phyloP scores from a whole-genome alignment of 208 protist genomes.

The Trypanosomatidae sp. region DNA sequence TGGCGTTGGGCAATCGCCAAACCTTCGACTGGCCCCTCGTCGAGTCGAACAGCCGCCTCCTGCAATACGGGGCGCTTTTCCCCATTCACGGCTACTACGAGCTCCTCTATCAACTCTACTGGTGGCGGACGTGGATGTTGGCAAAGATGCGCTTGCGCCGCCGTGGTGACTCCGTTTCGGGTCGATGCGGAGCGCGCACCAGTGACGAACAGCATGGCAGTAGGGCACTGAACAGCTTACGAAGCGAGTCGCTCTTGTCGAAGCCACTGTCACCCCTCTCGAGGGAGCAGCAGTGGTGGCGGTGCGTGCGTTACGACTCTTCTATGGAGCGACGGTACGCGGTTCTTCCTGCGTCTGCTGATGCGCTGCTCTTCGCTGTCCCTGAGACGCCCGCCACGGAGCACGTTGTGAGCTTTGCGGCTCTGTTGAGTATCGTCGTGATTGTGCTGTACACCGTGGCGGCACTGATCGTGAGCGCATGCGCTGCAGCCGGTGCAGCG shows the following conservation, averaged over 20 bases:
- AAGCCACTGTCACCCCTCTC: neutral
- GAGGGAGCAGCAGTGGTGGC: neutral
- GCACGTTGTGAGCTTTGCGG: constrained; percentile 39
- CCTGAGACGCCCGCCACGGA: constrained; percentile 32
- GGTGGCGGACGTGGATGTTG: constrained; percentile 27
- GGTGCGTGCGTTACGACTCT: constrained; percentile 23
- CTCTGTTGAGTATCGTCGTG: constrained; percentile 20
- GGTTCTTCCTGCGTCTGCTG: constrained; percentile 33
- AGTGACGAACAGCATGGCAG: neutral
- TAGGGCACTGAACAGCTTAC: neutral
- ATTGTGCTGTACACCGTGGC: constrained; percentile 43
- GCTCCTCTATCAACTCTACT: constrained; percentile 36
- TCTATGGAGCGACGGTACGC: constrained; percentile 31
- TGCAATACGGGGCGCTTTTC: constrained; percentile 53
- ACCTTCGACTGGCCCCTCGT: constrained; percentile 71
- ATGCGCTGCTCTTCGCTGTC: constrained; percentile 60
- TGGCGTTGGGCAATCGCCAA: constrained; percentile 50
- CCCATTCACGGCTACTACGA: constrained; percentile 79
- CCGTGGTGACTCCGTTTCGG: neutral
- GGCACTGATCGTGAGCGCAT: constrained; percentile 26
- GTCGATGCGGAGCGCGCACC: neutral
- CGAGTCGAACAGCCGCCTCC: constrained; percentile 44
- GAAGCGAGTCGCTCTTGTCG: neutral
- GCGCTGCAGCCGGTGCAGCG: constrained; percentile 27
- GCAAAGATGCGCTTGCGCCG: constrained; percentile 1